Evolutionary conservation across 225 moss, liverwort and hornwort genomes (phyloP).

Genomic region (Sphagnum tenellum): DNA sequence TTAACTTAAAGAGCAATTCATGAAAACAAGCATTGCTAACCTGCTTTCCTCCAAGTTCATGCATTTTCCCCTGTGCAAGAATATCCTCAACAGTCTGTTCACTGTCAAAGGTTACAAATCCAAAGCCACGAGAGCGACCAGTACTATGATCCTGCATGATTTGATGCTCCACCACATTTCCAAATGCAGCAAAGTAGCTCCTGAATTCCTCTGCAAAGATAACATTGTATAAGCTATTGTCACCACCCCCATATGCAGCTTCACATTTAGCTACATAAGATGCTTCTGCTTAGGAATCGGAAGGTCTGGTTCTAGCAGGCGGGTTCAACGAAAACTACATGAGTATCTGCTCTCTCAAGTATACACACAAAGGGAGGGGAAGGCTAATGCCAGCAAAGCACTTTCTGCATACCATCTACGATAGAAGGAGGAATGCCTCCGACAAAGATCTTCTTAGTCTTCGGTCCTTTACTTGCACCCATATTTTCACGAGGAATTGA

Average conservation of each 20-base stretch:
- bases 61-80: constrained; percentile 97
- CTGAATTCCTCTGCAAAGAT: constrained; percentile 77
- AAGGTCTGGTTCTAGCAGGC: too few species aligned
- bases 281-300: too few species aligned
- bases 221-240: background rate
- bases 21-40: constrained; percentile 11
- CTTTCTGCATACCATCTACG: constrained; percentile 84
- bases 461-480: constrained; percentile 93
- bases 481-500: constrained; percentile 99
- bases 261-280: too few species aligned
- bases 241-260: background rate
- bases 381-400: constrained; percentile 55
- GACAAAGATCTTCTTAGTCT: constrained; percentile 98
- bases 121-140: constrained; percentile 90
- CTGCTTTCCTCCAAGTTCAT: constrained; percentile 97
- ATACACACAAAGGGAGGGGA: constrained; percentile 32
- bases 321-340: too few species aligned
- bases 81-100: constrained; percentile 96
- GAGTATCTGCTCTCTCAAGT: constrained; percentile 25
- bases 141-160: constrained; percentile 99
- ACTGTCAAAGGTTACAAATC: constrained; percentile 88
- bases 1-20: background rate
- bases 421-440: constrained; percentile 99
- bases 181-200: constrained; percentile 85
- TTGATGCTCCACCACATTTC: constrained; percentile 85